Conservation (phyloP, 1,284 basidiomycete genomes). For the Trichosporon sp. region DNA sequence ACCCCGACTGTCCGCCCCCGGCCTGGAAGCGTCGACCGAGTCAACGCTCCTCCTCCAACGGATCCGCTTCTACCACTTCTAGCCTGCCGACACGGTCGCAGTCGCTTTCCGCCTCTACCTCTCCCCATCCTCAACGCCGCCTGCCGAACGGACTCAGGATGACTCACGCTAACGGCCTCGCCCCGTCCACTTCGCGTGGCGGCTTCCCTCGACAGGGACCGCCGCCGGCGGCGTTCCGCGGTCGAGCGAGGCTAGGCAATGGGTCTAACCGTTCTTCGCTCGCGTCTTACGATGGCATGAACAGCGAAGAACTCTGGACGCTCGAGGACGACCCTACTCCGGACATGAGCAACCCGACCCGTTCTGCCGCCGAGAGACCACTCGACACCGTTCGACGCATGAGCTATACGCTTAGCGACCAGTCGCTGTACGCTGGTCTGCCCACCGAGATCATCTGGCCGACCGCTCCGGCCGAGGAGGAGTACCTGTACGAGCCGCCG, state of each 20-base stretch:
- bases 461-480: conserved; percentile 26
- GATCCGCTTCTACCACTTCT: background rate
- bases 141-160: conserved; percentile 18
- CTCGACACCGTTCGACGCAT: conserved; percentile 44
- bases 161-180: conserved; percentile 13
- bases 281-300: conserved; percentile 30
- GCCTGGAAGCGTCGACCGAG: conserved; percentile 41
- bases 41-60: background rate
- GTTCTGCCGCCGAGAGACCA: conserved; percentile 40
- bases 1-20: conserved; percentile 40
- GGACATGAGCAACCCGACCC: conserved; percentile 47
- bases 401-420: conserved; percentile 30
- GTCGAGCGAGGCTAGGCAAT: conserved; percentile 12
- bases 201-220: background rate
- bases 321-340: conserved; percentile 32
- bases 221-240: conserved; percentile 10
- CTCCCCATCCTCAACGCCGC: conserved; percentile 15
- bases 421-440: conserved; percentile 17
- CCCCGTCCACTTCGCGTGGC: background rate
- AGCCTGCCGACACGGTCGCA: conserved; percentile 4
- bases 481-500: conserved; percentile 17
- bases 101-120: background rate
- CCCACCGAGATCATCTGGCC: conserved; percentile 31
- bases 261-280: conserved; percentile 37
- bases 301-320: conserved; percentile 43